Percentiles rank a stretch among this genome's conserved stretches.
phyloP scores from a whole-genome alignment of 441 rosid species.

The Erodium trifolium region DNA sequence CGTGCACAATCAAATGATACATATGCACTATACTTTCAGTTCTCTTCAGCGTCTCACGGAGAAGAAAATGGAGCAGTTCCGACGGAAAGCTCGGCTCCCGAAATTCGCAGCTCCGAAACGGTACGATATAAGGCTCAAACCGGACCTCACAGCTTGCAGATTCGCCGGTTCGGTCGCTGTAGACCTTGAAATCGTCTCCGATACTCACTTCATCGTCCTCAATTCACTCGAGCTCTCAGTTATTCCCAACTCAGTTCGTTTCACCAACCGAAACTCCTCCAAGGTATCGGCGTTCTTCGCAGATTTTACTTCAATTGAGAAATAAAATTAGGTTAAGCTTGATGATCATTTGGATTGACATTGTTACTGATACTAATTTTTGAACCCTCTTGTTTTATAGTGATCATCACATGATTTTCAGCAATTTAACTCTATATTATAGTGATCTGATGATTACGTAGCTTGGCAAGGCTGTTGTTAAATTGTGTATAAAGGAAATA shows the following conservation, averaged over 20 bases:
- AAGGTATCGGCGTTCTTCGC: conserved; percentile 31
- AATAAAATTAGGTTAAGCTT: not conserved
- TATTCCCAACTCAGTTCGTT: conserved; percentile 37
- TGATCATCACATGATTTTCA: too few species aligned
- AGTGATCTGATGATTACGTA: too few species aligned
- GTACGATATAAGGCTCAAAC: conserved; percentile 62
- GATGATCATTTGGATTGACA: not conserved
- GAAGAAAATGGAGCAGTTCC: conserved; percentile 63
- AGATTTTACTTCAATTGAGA: not conserved
- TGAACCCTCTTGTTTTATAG: too few species aligned
- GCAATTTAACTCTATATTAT: too few species aligned
- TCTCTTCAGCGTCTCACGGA: too few species aligned
- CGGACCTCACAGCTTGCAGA: conserved; percentile 67
- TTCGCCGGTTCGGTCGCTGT: conserved; percentile 61
- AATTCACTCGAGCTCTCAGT: conserved; percentile 80
- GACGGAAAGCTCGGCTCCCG: conserved; percentile 79
- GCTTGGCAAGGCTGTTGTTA: too few species aligned
- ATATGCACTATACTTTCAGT: too few species aligned
- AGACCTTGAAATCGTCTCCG: conserved; percentile 47
- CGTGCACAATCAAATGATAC: too few species aligned
- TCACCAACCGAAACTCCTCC: conserved; percentile 33
- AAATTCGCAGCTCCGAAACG: conserved; percentile 72
- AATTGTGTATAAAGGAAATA: too few species aligned
- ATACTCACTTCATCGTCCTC: conserved; percentile 68
- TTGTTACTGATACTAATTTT: too few species aligned